Conservation (phyloP, 164 flowering plant species). For the Sextonia rubra region DNA sequence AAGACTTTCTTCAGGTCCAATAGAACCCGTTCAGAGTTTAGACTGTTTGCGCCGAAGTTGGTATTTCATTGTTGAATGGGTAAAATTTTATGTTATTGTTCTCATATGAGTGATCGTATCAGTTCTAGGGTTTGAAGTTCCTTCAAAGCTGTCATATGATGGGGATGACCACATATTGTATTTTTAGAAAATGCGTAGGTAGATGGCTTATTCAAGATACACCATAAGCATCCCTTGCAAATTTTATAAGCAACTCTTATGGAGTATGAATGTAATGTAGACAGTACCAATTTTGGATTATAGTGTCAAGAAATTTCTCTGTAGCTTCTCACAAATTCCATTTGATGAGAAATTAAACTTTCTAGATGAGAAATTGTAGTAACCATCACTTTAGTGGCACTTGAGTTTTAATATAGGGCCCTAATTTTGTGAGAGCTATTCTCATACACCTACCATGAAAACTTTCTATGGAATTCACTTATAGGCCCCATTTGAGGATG, state of each 20-base stretch:
- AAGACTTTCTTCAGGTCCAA: constrained; percentile 2
- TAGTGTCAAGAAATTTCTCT: constrained; percentile 18
- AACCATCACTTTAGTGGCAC: too few relatives aligned
- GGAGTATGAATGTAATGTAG: neutral
- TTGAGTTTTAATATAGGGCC: too few relatives aligned
- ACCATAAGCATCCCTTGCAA: neutral
- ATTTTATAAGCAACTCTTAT: neutral
- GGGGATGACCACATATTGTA: neutral
- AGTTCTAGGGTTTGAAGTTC: constrained; percentile 35
- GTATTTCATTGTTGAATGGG: constrained; percentile 2
- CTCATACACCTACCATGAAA: too few relatives aligned
- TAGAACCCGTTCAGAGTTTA: constrained; percentile 11
- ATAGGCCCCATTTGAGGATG: too few relatives aligned
- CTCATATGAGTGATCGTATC: neutral
- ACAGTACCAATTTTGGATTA: constrained; percentile 15
- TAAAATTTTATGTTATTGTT: neutral
- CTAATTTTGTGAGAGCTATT: too few relatives aligned
- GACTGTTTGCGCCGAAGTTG: constrained; percentile 29
- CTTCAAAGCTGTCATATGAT: constrained; percentile 1
- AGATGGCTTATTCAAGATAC: neutral
- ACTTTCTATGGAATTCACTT: too few relatives aligned
- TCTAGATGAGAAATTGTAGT: too few relatives aligned
- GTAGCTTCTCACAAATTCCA: constrained; percentile 7
- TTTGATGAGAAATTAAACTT: neutral
- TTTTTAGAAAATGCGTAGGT: neutral